Base-by-base conservation (phyloP, 805 yeast genomes). In the Lipomyces anomalus region DNA sequence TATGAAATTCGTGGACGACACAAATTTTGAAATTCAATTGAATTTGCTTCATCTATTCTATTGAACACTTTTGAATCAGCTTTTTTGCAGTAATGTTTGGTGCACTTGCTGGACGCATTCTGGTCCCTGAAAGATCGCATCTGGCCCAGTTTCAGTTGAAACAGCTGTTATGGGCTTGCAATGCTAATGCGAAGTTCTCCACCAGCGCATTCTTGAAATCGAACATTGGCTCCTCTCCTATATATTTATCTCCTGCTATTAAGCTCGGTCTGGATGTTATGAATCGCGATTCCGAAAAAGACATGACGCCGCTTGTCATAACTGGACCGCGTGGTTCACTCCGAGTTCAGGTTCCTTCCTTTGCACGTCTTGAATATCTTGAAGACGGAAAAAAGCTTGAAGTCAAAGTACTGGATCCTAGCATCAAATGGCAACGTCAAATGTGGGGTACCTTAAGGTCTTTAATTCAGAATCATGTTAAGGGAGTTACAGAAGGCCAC, bases 371-470 rank as follows among this genome's bases (percentile, higher is more conserved):
- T 3, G 80, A 79, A 46, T 89, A 89, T 58, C 72, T 88, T 36
- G 61, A 68, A 3, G 38, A 45, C 18, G 57, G 54, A 18, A 66
- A 65, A 4, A 67, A 69, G 40, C 62, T 84, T 32, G 53, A 61
- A 4, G 79, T 90, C 3, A 47, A 68, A 1, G 85, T 89, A n/a
- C 67, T 68, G 33, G 74, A 81, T 57, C 71, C 79, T 3, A 59
- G 62, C 1, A 68, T 75, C 57, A 80, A 77, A 60, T 69, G 76
- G 43, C 98, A 92, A 68, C 78, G 82, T 54, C 71, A 94, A 17
- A 78, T 92, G 76, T 92, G 97, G 97, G 99, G 98, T 16, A 92
- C 97, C 4, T 74, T 82, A 42, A 77, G 98, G 62, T 74, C 94
- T 0, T 71, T 82, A 47, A 63, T 92, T 39, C 78, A 80, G 58